Conservation (phyloP, 1,139 yeast species). For the Hansenula lynferdii region DNA sequence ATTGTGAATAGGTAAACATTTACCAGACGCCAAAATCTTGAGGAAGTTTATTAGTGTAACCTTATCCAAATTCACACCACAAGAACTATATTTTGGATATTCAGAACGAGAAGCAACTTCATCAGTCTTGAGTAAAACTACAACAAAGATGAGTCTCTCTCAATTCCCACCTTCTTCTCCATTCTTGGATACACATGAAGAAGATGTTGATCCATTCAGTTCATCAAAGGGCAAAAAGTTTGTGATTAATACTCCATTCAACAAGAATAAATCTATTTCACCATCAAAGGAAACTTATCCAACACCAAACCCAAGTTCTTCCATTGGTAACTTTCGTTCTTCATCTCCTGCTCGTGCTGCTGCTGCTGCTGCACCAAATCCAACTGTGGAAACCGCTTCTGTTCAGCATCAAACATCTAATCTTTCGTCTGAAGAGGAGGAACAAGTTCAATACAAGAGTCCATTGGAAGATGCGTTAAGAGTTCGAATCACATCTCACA, state of each 20-base stretch:
- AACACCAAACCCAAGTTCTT: conserved; percentile 40
- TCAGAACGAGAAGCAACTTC: not conserved
- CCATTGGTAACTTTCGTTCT: conserved; percentile 25
- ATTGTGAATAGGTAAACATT: not conserved
- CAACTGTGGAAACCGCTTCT: too few relatives aligned
- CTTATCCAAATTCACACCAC: too few relatives aligned
- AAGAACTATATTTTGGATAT: too few relatives aligned
- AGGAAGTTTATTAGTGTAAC: too few relatives aligned
- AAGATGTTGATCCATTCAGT: conserved; percentile 23
- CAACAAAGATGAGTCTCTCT: conserved; percentile 10
- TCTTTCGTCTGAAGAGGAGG: not conserved
- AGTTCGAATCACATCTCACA: conserved; percentile 14
- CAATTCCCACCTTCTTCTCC: conserved; percentile 70
- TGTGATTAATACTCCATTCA: conserved; percentile 19
- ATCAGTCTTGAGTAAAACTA: not conserved
- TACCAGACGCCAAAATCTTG: too few relatives aligned
- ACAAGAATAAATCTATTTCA: not conserved
- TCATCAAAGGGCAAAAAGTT: conserved; percentile 16
- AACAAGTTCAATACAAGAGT: not conserved
- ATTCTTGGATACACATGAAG: conserved; percentile 27
- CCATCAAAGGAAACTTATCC: conserved; percentile 24
- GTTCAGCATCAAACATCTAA: not conserved
- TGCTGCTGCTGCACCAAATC: not conserved
- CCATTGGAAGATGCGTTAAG: conserved; percentile 8
- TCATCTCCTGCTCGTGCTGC: conserved; percentile 23